phyloP scores from a whole-genome alignment of 2,329 filamentous ascomycete genomes.

The Beauveria bassiana region DNA sequence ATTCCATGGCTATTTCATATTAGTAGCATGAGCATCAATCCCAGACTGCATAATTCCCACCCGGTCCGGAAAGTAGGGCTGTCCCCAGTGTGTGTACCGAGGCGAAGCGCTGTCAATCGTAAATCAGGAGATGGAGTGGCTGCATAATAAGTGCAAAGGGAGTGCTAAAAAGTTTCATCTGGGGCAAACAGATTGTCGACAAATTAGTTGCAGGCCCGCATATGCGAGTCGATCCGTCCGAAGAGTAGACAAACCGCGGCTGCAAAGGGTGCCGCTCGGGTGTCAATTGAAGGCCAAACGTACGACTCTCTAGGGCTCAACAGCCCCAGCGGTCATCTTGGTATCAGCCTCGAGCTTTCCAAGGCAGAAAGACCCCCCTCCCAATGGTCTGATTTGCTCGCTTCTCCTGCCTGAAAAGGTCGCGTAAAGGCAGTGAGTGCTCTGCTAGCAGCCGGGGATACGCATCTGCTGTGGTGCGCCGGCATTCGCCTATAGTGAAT shows the following conservation, averaged over 20 bases:
- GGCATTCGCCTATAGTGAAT: not conserved
- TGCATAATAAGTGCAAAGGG: not conserved
- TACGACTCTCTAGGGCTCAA: not conserved
- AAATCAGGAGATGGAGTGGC: not conserved
- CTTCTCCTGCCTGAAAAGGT: constrained; percentile 1
- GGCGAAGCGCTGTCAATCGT: not conserved
- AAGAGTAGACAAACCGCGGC: not conserved
- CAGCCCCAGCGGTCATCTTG: not conserved
- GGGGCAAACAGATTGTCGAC: not conserved
- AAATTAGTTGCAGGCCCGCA: constrained; percentile 8
- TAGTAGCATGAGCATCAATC: constrained; percentile 4
- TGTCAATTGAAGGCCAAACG: not conserved
- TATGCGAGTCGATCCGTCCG: not conserved
- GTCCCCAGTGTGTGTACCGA: constrained; percentile 4
- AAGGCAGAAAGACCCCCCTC: not conserved
- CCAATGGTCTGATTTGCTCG: not conserved
- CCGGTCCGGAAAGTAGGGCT: not conserved
- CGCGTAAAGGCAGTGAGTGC: not conserved
- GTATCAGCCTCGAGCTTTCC: not conserved
- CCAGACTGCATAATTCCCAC: constrained; percentile 7
- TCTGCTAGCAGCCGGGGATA: constrained; percentile 1
- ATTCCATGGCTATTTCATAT: not conserved
- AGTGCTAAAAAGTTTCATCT: not conserved
- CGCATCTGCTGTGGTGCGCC: not conserved
- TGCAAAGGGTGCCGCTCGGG: not conserved